Percentiles rank a stretch among this genome's conserved stretches.
Evolutionary conservation across 1,139 yeast genomes (phyloP).

Genomic region (Candida pseudocylindracea): DNA sequence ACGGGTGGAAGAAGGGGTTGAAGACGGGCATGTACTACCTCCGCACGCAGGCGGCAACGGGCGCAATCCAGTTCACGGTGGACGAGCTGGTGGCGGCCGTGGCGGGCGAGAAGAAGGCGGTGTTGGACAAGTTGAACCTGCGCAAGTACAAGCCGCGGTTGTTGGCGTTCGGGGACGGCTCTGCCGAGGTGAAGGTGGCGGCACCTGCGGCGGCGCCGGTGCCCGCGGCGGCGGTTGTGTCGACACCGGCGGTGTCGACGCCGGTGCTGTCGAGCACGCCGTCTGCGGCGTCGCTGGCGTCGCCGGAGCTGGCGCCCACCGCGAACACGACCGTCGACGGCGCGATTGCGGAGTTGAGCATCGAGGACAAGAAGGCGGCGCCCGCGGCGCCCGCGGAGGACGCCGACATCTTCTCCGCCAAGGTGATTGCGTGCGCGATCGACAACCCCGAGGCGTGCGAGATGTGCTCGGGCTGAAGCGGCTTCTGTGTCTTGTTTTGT

Average conservation of each 20-base stretch:
- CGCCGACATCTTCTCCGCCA: conserved; percentile 70
- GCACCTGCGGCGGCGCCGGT: too few species aligned
- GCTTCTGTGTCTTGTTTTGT: neutral
- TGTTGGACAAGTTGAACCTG: conserved; percentile 30
- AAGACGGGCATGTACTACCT: conserved; percentile 97
- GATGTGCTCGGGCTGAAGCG: conserved; percentile 83
- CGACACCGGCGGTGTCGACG: too few species aligned
- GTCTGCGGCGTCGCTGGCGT: conserved; percentile 4
- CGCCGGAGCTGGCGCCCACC: conserved; percentile 7
- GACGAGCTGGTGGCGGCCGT: conserved; percentile 27
- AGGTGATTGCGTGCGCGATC: conserved; percentile 92
- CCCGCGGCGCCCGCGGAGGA: conserved; percentile 9
- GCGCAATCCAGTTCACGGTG: conserved; percentile 84
- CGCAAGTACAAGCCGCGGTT: conserved; percentile 21
- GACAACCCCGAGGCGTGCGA: conserved; percentile 94
- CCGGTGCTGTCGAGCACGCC: too few species aligned
- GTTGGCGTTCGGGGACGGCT: neutral
- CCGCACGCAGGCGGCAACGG: conserved; percentile 87
- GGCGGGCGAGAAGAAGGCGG: conserved; percentile 31
- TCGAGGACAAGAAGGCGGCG: conserved; percentile 6
- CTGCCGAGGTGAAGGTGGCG: too few species aligned
- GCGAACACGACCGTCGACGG: conserved; percentile 26
- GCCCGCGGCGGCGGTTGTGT: too few species aligned
- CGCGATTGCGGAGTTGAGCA: conserved; percentile 21
- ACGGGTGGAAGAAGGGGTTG: conserved; percentile 92